Base-by-base conservation (phyloP, 441 rosid species). In the Erodium texanum region DNA sequence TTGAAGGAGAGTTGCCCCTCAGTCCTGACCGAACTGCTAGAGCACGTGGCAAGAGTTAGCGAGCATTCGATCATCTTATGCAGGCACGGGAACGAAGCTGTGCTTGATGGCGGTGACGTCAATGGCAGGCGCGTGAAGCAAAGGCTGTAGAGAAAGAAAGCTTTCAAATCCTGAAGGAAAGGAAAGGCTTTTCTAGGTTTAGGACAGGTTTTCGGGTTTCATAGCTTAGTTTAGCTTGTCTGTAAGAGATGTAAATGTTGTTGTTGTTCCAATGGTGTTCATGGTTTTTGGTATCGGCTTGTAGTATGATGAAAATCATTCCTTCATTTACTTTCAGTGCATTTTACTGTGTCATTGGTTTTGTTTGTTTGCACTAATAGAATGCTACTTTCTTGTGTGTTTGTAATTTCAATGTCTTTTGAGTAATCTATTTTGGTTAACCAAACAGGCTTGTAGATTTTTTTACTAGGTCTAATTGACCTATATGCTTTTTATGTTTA, bases 101-200 rank as follows among this genome's bases (percentile, higher is more conserved):
- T 84, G 43, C 86, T 85, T 1, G 98, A 92, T 16, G 99, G 93
- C 64, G 83, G 95, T 22, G 97, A 92, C 22, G 66, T 74, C 18
- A 84, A 89, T 68, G 98, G 97, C 22, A 80, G 99, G 71, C 83
- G 99, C 65, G 99, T 92, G 76, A 95, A 92, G 92, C 99, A 85
- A 80, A 82, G 98, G 85, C 73, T 89, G 68, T 84, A 81, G 71
- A 58, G 61, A 68, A 56, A 63, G 62, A 32, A 32, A 32, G 32
- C 32, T 27, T 27, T 27, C 32, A n/a, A n/a, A n/a, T n/a, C n/a
- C n/a, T n/a, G n/a, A n/a, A n/a, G n/a, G n/a, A 32, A 32, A 7
- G 36, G 36, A 32, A 32, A 32, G 20, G 54, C 66, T 66, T 56
- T 66, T 74, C 69, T 73, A 78, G 84, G 74, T 43, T 68, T 69